Percentiles rank a stretch among this genome's conserved stretches.
phyloP scores from a whole-genome alignment of 495 filamentous ascomycete species.

The Trichoderma orchidacearum region DNA sequence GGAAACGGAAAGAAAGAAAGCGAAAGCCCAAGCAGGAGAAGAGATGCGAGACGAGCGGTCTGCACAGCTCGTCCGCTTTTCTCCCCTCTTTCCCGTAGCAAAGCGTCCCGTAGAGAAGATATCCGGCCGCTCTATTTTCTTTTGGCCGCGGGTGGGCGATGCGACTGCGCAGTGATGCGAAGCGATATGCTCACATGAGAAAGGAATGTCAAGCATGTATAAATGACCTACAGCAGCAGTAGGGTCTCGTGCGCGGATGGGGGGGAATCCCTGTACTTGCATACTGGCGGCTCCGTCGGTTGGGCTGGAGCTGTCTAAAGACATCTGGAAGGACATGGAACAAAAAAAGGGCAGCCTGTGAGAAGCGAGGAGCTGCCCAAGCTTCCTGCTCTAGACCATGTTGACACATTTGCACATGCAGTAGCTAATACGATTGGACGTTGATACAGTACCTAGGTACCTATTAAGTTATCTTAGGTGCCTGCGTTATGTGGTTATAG shows the following conservation, averaged over 20 bases:
- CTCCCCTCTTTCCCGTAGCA: background rate
- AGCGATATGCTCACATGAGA: background rate
- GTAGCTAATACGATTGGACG: too few species aligned
- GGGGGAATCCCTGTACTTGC: background rate
- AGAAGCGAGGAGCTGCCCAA: too few species aligned
- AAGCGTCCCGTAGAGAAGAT: background rate
- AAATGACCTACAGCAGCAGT: background rate
- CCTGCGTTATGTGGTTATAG: too few species aligned
- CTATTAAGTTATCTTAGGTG: too few species aligned
- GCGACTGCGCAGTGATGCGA: background rate
- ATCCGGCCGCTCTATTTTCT: too few species aligned
- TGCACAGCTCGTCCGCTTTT: background rate
- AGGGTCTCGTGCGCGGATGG: constrained; percentile 1
- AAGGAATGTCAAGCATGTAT: background rate
- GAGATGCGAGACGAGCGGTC: background rate
- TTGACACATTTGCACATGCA: too few species aligned
- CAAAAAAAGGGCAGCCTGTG: too few species aligned
- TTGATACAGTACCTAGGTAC: too few species aligned
- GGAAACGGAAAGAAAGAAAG: background rate
- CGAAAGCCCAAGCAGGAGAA: background rate
- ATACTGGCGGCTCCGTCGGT: background rate
- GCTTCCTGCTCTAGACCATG: too few species aligned
- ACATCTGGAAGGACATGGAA: too few species aligned
- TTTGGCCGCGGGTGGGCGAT: too few species aligned
- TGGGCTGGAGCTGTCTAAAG: too few species aligned